phyloP scores from a whole-genome alignment of 164 flowering plant genomes.

The Tinospora cordifolia region DNA sequence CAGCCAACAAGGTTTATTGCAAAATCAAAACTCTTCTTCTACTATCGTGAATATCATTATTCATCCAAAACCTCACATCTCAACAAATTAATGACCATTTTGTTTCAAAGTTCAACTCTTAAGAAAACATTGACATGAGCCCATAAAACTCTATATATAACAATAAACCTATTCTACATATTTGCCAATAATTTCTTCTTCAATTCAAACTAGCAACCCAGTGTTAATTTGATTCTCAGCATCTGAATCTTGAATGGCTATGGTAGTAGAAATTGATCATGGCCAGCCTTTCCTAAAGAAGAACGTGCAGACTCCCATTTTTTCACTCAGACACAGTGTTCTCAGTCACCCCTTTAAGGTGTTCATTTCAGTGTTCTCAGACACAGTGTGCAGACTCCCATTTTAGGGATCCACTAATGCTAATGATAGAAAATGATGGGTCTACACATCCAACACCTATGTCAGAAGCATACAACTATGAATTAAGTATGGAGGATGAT shows the following conservation, averaged over 20 bases:
- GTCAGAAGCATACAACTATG: too few species aligned
- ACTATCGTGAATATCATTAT: slow-evolving; percentile 7
- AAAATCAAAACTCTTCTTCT: slow-evolving; percentile 10
- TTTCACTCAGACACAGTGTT: slow-evolving; percentile 21
- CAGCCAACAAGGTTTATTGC: slow-evolving; percentile 10
- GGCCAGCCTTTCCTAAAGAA: background rate
- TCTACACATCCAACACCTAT: too few species aligned
- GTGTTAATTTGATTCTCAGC: background rate
- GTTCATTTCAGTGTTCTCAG: too few species aligned
- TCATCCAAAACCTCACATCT: slow-evolving; percentile 18
- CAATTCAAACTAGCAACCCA: slow-evolving; percentile 12
- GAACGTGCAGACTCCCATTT: background rate
- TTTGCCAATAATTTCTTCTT: slow-evolving; percentile 9
- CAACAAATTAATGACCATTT: slow-evolving; percentile 18
- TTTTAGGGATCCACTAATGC: too few species aligned
- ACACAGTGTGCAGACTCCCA: too few species aligned
- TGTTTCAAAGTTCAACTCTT: slow-evolving; percentile 6
- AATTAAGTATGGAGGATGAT: too few species aligned
- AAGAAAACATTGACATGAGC: slow-evolving; percentile 11
- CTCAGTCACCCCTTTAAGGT: slow-evolving; percentile 33
- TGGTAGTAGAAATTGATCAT: slow-evolving; percentile 1
- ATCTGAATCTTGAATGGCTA: background rate
- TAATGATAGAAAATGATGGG: too few species aligned
- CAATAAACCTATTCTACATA: slow-evolving; percentile 3
- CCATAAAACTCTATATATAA: slow-evolving; percentile 7